Evolutionary conservation across 129 eudicot species (phyloP), one percentile per base, ranked within the genome.

Genomic region (Solidago caesia): DNA sequence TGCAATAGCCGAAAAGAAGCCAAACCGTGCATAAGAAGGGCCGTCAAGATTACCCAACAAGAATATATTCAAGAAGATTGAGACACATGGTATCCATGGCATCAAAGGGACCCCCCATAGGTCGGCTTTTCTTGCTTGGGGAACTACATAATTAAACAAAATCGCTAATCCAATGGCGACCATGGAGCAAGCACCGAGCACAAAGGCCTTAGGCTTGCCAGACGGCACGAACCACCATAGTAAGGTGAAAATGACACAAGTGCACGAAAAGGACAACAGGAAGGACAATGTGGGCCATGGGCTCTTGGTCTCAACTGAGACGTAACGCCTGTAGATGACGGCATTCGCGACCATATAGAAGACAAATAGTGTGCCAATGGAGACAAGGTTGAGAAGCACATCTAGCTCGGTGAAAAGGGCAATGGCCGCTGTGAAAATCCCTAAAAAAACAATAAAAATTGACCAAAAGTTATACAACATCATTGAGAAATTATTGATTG

Each of bases 281-380:
- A 88, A 93, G 5, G 98, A 93, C 8, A 90, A 58, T 5, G 97
- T 93, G 39, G 98, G 98, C 98, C 92, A 90, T 64, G 91, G 91
- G 74, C 85, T 93, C 3, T 84, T 68, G 21, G 91, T 84, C 60
- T 86, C 97, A 7, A 68, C 75, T 8, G 89, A 44, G 8, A 88
- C 97, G 39, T 93, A 93, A 11, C 98, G 97, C 43, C 97, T 85
- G 75, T 85, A 93, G 49, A 93, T 87, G 42, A 93, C 97, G 0
- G 98, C 98, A 80, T 88, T 93, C 2, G 98, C 96, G 2, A 93
- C 98, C 98, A 93, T 88, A 83, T 81, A 90, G 91, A 93, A 93
- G 66, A 93, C 97, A 64, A 93, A 90, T 33, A 93, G 89, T 2
- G 97, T 87, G 11, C 98, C 98, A 5, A 93, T 93, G 4, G 98